Evolutionary conservation across 495 filamentous ascomycete genomes (phyloP).

Genomic region (Gamarada debralockiae): DNA sequence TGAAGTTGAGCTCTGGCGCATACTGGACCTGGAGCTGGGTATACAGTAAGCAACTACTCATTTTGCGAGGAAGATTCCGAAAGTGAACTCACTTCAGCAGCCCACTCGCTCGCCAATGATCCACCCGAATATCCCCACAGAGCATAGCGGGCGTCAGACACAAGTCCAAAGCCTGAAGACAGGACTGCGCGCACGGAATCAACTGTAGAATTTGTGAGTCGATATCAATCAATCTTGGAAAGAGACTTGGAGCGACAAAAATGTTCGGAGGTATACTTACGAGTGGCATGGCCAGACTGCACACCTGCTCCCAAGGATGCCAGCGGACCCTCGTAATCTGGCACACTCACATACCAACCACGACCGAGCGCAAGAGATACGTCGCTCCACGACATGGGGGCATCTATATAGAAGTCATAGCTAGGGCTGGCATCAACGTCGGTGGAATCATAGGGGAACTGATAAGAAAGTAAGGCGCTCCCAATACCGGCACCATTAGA

Average conservation of each 20-base stretch:
- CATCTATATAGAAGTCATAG: slow-evolving; percentile 24
- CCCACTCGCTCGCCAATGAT: slow-evolving; percentile 49
- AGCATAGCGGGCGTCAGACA: slow-evolving; percentile 24
- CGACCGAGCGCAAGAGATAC: slow-evolving; percentile 31
- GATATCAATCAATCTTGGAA: too few relatives aligned
- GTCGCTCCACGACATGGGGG: slow-evolving; percentile 24
- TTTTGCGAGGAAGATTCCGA: neutral
- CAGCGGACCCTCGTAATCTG: slow-evolving; percentile 43
- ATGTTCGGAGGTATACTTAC: too few relatives aligned
- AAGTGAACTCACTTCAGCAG: slow-evolving; percentile 21
- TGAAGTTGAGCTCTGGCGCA: slow-evolving; percentile 49
- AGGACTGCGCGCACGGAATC: slow-evolving; percentile 43
- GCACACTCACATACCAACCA: slow-evolving; percentile 44
- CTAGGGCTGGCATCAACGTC: slow-evolving; percentile 13
- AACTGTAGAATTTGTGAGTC: slow-evolving; percentile 19
- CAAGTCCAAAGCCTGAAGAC: slow-evolving; percentile 15
- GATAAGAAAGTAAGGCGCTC: slow-evolving; percentile 37
- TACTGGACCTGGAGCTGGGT: slow-evolving; percentile 47
- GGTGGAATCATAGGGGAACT: slow-evolving; percentile 37
- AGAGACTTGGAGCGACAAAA: too few relatives aligned
- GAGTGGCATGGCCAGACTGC: slow-evolving; percentile 37
- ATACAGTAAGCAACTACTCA: neutral
- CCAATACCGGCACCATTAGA: slow-evolving; percentile 14
- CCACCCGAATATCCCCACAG: slow-evolving; percentile 60
- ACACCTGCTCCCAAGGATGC: slow-evolving; percentile 39